Conservation (phyloP, 225 moss, liverwort and hornwort genomes). For the Bryoerythrophyllum caledonicum region DNA sequence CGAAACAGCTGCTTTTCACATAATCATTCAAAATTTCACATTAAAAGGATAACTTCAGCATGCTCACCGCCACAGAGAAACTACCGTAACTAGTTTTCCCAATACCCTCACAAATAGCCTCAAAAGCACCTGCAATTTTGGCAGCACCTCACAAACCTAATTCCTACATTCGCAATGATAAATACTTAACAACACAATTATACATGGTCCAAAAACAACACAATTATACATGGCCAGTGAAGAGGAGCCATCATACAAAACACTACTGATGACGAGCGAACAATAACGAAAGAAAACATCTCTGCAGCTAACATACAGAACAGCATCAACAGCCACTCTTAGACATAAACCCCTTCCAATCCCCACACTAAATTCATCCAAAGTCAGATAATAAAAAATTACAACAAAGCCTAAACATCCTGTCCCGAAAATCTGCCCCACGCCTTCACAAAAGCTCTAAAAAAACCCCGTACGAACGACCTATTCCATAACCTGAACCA, state of each 20-base stretch:
- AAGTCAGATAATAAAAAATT: not conserved
- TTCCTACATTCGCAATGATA: not conserved
- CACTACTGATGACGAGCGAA: not conserved
- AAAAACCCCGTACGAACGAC: not conserved
- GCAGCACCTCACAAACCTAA: slow-evolving; percentile 1
- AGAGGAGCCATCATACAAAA: not conserved
- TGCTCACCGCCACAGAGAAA: not conserved
- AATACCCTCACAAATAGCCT: not conserved
- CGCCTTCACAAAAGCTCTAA: not conserved
- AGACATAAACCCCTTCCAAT: not conserved
- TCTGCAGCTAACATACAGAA: not conserved
- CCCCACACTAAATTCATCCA: not conserved
- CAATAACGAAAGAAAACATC: not conserved
- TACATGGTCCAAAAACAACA: not conserved
- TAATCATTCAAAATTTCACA: not conserved
- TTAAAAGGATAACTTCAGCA: not conserved
- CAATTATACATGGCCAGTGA: not conserved
- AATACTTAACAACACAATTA: not conserved
- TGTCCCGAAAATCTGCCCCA: too few species aligned
- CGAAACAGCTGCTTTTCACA: not conserved
- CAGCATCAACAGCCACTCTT: not conserved
- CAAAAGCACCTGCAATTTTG: not conserved
- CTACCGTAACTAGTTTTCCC: not conserved
- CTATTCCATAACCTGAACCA: not conserved
- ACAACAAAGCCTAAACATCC: not conserved